Base-by-base conservation (phyloP, 108 stramenopile genomes). In the Chaetoceros muelleri region DNA sequence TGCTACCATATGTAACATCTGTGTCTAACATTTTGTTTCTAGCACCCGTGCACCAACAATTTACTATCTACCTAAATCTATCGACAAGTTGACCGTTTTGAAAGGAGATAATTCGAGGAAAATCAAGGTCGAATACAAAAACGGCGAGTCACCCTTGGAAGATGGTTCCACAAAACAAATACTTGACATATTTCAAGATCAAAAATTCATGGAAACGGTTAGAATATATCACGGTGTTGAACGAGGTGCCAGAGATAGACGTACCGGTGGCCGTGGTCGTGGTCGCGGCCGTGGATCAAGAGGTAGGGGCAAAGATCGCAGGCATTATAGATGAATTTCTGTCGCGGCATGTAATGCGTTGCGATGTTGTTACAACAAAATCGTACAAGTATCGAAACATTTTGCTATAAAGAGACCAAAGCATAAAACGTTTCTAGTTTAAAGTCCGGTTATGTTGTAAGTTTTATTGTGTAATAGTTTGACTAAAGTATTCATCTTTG, bases 41-140 rank as follows among this genome's bases (percentile, higher is more conserved):
- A 44, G 69, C 24, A 84, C 83, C 25, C 64, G 73, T 30, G 70
- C 69, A 34, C 80, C 81, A 24, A 87, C 79, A 0, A 84, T 84
- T 52, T 70, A 86, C 24, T 58, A 89, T 65, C 55, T 93, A 0
- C 81, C 87, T 1, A 80, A 89, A 66, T 58, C 56, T 30, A 76
- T 93, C 25, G 81, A 88, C 3, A 89, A 87, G 58, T 56, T 93
- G 24, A 84, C 81, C 1, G 58, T 93, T 25, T 57, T 93, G 27
- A 68, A 72, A 48, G 78, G 53, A 44, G 91, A 93, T 45, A 73
- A 72, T 23, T 78, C 75, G 55, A 76, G 78, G 30, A 65, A 78
- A 59, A 79, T 93, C 53, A 68, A 73, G 29, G 71, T 93, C 30
- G 81, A 89, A 58, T 93, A 86, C 67, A 89, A 93, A 66, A 79